Evolutionary conservation across 2,329 filamentous ascomycete species (phyloP), one percentile per base, ranked within the genome.

Genomic region (Pseudonectria foliicola): DNA sequence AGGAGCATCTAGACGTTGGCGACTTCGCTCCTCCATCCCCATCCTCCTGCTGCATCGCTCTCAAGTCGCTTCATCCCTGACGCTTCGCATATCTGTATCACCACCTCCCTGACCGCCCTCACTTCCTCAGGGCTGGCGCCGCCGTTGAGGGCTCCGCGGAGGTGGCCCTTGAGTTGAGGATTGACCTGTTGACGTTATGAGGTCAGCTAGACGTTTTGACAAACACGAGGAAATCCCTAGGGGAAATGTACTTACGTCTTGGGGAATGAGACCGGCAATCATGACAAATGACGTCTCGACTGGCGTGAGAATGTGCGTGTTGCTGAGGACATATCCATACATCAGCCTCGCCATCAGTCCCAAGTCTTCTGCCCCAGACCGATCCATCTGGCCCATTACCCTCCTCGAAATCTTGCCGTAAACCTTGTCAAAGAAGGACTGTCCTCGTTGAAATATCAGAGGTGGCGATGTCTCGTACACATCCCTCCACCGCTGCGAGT

Each of bases 1-100:
- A 8, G 27, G 7, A 28, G 11, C 15, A 14, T 40, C 29, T 43
- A 52, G 12, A 52, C 38, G 13, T 34, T 51, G 3, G 47, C 49
- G 40, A 52, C 45, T 29, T 52, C 49, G 39, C 35, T 48, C 23
- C 49, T 49, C 49, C 49, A 52, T 23, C 49, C 49, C 49, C 49
- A 52, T 37, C 49, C 45, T 21, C 49, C 49, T 16, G 39, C 33
- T 7, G 39, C 40, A 18, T 46, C 31, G 6, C 42, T 32, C 8
- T 38, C 29, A 1, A 52, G 38, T 13, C 29, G 47, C 24, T 31
- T 41, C 49, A 52, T 52, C 8, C 49, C 44, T 29, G 44, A 52
- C 14, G 49, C 49, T 25, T 52, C 49, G 10, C 49, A 52, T 28
- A 52, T 52, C 31, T 32, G 42, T 6, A 52, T 49, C 2, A 52